These are phyloP conservation scores for Cryphonectria radicalis DNA, from an alignment of 2,329 filamentous ascomycete species.

Conservation along the genomic window DNA sequence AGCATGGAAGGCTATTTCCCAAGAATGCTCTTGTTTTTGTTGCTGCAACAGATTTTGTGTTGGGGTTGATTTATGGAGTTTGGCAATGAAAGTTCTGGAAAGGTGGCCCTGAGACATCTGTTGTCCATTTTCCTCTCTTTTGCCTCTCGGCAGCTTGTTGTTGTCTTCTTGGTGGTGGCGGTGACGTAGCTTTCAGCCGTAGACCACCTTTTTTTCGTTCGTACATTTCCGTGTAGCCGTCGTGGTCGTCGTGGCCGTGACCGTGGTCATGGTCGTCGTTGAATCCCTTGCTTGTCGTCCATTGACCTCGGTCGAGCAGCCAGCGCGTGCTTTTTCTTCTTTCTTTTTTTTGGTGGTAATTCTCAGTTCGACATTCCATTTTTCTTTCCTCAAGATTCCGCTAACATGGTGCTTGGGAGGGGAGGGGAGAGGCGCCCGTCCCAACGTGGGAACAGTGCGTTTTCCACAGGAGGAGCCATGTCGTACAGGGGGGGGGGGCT, in stretches of 20 bases:
- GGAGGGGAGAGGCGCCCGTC: background rate
- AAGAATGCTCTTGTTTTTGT: conserved; percentile 14
- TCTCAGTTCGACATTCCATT: background rate
- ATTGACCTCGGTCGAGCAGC: background rate
- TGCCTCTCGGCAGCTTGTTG: background rate
- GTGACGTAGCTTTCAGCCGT: background rate
- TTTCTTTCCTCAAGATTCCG: background rate
- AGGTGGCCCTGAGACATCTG: background rate
- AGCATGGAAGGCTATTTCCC: conserved; percentile 14
- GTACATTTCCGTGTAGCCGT: background rate
- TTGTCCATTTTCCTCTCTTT: background rate
- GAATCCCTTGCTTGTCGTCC: background rate
- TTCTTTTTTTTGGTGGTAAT: background rate
- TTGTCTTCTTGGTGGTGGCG: background rate
- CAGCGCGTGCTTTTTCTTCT: background rate
- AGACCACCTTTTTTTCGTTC: background rate
- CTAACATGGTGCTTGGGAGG: background rate
- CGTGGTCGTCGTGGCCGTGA: background rate
- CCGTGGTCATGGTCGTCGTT: background rate
- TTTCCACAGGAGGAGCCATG: conserved; percentile 12
- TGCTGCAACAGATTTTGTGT: background rate
- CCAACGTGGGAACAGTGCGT: background rate
- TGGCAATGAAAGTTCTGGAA: conserved; percentile 2
- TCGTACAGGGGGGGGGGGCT: conserved; percentile 11
- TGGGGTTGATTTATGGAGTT: conserved; percentile 1